Base-by-base conservation (phyloP, 805 yeast genomes). In the Hanseniaspora valbyensis region DNA sequence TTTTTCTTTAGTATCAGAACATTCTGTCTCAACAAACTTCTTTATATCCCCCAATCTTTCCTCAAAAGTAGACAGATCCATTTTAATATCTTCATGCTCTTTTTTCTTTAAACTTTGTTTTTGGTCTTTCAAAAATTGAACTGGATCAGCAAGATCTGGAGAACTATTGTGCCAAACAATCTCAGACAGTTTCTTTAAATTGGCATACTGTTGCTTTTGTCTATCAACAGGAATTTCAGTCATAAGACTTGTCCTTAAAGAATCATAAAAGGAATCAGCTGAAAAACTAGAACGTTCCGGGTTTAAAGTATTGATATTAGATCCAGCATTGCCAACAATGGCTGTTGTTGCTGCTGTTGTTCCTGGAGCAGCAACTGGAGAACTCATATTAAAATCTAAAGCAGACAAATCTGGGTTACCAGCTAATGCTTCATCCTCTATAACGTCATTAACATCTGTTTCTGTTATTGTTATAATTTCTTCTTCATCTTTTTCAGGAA, bases 151-250 rank as follows among this genome's bases (percentile, higher is more conserved):
- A 14, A 48, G 24, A 30, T 42, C 42, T 16, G 12, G 3, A 0
- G 51, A 40, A 19, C 14, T n/a, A 14, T 32, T 33, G 14, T 40
- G 40, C 51, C 51, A 48, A 3, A 48, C 51, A 25, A 48, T 48
- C 14, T 48, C 51, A 25, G 51, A 40, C 3, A 48, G 12, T 18
- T 33, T 48, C 14, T 40, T 40, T 18, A 48, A n/a, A 14, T 48
- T 48, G 1, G 19, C 41, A 24, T 48, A 48, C 19, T 39, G 42
- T 16, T 39, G 42, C 25, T 25, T 25, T 39, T 39, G 24, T 13
- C 3, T 29, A 13, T 44, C 49, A 25, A 25, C 10, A 16, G 19
- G 14, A 2, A 4, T 16, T 10, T 37, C 28, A 25, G 16, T 28
- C 2, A 39, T 22, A 21, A 26, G 32, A 34, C 30, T 42, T 26